phyloP scores from a whole-genome alignment of 495 filamentous ascomycete genomes.

The Xylaria flabelliformis region DNA sequence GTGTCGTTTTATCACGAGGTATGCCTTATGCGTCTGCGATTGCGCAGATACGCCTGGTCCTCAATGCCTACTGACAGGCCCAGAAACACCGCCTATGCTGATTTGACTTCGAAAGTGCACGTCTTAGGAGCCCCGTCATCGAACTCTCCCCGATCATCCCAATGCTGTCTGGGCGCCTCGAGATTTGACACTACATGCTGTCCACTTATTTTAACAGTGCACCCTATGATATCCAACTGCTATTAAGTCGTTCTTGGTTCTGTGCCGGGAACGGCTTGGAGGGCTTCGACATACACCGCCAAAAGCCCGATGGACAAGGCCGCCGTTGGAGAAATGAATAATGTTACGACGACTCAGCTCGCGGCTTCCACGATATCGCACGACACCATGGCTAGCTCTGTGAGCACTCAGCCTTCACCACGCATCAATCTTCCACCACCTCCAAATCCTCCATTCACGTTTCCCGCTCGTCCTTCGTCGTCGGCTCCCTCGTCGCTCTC shows the following conservation, averaged over 20 bases:
- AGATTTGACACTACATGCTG: slow-evolving; percentile 19
- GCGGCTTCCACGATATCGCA: slow-evolving; percentile 30
- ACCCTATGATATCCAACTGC: slow-evolving; percentile 50
- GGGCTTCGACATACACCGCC: slow-evolving; percentile 48
- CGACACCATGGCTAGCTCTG: slow-evolving; percentile 29
- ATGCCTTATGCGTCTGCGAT: neutral
- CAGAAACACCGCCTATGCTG: slow-evolving; percentile 1
- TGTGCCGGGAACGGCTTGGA: slow-evolving; percentile 56
- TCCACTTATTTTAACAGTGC: neutral
- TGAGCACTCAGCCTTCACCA: slow-evolving; percentile 42
- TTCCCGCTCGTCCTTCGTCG: slow-evolving; percentile 60
- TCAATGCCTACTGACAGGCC: neutral
- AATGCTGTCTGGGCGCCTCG: slow-evolving; percentile 21
- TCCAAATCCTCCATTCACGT: slow-evolving; percentile 76
- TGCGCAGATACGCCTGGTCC: neutral
- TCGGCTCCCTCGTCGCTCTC: slow-evolving; percentile 56
- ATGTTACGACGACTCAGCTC: slow-evolving; percentile 36
- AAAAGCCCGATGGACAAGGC: slow-evolving; percentile 44
- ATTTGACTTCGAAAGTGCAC: slow-evolving; percentile 7
- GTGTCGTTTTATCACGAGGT: slow-evolving; percentile 9
- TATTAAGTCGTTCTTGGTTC: slow-evolving; percentile 48
- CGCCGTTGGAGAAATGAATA: slow-evolving; percentile 38
- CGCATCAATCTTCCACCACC: slow-evolving; percentile 57
- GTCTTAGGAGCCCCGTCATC: slow-evolving; percentile 5
- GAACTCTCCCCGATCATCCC: neutral